Evolutionary conservation across 257 asterid species (phyloP).

Genomic region (Cynanchum wilfordii): DNA sequence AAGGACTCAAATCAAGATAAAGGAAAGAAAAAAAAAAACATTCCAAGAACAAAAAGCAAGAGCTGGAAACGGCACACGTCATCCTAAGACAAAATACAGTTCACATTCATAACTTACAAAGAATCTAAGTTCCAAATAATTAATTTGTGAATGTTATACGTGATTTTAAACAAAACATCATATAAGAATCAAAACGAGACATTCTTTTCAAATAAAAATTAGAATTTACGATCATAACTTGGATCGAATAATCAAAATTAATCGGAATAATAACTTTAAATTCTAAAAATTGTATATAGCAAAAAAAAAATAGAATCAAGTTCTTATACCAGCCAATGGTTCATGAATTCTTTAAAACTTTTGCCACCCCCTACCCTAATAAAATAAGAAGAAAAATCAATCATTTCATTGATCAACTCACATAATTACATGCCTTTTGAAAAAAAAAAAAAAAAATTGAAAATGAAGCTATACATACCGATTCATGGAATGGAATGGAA

Average conservation of each 20-base stretch:
- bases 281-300: too few relatives aligned
- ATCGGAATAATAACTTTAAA: too few relatives aligned
- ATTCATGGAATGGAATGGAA: background rate
- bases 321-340: slow-evolving; percentile 1
- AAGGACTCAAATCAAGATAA: too few relatives aligned
- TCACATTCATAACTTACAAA: background rate
- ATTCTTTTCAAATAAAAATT: too few relatives aligned
- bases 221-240: too few relatives aligned
- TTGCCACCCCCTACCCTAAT: background rate
- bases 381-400: background rate
- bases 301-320: slow-evolving; percentile 6
- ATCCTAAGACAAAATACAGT: slow-evolving; percentile 2
- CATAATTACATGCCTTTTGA: background rate
- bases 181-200: too few relatives aligned
- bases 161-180: too few relatives aligned
- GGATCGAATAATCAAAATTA: too few relatives aligned
- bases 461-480: background rate
- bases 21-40: background rate
- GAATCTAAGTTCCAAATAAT: background rate
- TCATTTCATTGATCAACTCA: background rate
- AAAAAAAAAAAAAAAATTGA: background rate
- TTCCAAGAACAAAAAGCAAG: background rate
- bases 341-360: background rate
- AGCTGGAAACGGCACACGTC: slow-evolving; percentile 4
- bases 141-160: too few relatives aligned